Evolutionary conservation across 2,329 filamentous ascomycete genomes (phyloP), one percentile per base, ranked within the genome.

Genomic region (Didymosphaeria variabile): DNA sequence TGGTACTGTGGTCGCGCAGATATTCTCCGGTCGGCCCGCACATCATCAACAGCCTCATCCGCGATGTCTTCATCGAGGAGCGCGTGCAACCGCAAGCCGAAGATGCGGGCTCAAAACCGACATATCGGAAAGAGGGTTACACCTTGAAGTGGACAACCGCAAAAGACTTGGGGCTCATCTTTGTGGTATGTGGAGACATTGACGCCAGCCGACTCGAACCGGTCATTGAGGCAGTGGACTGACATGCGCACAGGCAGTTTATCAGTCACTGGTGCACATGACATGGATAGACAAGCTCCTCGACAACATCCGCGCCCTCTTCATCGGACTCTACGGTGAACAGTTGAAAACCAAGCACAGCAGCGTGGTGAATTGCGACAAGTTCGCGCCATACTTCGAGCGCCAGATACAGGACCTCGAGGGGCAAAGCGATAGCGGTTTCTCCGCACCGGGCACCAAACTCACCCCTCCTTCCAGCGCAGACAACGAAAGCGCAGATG

Each of bases 221-320:
- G 13, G 17, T 13, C 26, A 13, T 40, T 5, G 5, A 26, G 9
- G 7, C 38, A 21, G 47, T 36, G 56, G 38, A 45, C 56, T 58
- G 47, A 58, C 6, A 38, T 19, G 32, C 23, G 51, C 13, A 5
- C 73, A 97, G 93, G 95, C 94, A 67, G 95, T 99, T 66, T 99
- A 99, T 79, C 92, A 97, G 76, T 97, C 94, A 42, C 88, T 99
- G 34, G 86, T 99, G 32, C 94, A 97, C 79, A 87, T 99, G 9
- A 94, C 92, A 13, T 99, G 96, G 95, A 92, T 98, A 67, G 95
- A 99, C 79, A 93, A 95, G 78, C 89, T 99, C 51, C 88, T 99
- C 68, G 94, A 97, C 74, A 97, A 98, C 73, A 93, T 98, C 72
- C 92, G 90, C 77, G 93, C 91, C 10, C 89, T 99, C 36, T 99